These are phyloP conservation scores for Leucocoprinus sp. DNA, from an alignment of 768 basidiomycete genomes.

Conservation along the genomic window DNA sequence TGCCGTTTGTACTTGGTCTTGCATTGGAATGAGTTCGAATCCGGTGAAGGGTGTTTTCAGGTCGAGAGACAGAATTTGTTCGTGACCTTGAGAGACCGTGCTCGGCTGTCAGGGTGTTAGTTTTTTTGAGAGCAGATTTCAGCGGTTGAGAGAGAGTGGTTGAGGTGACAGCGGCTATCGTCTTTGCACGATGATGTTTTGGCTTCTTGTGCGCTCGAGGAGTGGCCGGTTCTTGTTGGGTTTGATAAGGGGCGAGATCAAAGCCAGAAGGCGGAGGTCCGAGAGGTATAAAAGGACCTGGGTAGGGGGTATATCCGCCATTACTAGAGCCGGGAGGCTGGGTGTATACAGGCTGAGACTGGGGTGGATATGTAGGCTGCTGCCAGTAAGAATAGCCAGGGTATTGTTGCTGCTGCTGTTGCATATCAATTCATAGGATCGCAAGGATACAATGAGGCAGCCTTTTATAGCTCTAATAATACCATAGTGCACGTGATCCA, in stretches of 20 bases:
- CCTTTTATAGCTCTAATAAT: too few species aligned
- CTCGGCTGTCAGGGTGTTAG: conserved; percentile 5
- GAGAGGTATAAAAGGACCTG: conserved; percentile 7
- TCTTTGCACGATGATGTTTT: conserved; percentile 8
- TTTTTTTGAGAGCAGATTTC: conserved; percentile 13
- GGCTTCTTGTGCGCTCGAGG: background rate
- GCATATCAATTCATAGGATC: conserved; percentile 1
- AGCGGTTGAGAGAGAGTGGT: conserved; percentile 9
- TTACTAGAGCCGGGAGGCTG: conserved; percentile 17
- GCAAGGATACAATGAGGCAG: conserved; percentile 7
- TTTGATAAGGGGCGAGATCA: conserved; percentile 24
- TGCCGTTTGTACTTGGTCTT: background rate
- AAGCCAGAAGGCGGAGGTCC: conserved; percentile 18
- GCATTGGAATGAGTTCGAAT: conserved; percentile 13
- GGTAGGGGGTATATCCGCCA: conserved; percentile 10
- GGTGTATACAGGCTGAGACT: conserved; percentile 14
- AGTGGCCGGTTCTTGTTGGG: conserved; percentile 2
- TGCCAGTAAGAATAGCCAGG: conserved; percentile 39
- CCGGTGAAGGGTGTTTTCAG: conserved; percentile 9
- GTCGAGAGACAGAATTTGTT: conserved; percentile 11
- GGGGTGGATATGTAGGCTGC: conserved; percentile 36
- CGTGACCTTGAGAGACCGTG: conserved; percentile 5
- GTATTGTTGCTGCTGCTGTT: conserved; percentile 26
- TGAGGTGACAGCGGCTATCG: conserved; percentile 3
- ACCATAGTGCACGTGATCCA: conserved; percentile 19